These are phyloP conservation scores for Rhodotorula kratochvilovae DNA, from an alignment of 768 basidiomycete species.

Conservation along the genomic window DNA sequence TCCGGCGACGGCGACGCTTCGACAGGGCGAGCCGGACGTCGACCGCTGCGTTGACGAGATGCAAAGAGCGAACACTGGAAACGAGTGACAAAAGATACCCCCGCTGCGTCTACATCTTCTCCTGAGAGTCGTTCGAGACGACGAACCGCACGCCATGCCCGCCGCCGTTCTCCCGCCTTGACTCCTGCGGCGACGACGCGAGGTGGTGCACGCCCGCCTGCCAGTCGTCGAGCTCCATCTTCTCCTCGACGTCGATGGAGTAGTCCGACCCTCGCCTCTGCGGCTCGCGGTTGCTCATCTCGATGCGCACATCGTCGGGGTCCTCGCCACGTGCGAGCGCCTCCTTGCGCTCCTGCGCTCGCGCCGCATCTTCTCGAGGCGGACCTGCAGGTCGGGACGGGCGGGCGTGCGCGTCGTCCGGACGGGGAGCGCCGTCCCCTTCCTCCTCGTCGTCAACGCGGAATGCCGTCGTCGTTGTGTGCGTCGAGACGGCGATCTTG, in stretches of 20 bases:
- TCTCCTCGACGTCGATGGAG: neutral
- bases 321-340: neutral
- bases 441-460: conserved; percentile 4
- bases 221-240: neutral
- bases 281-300: conserved; percentile 3
- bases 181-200: too few species aligned
- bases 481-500: conserved; percentile 28
- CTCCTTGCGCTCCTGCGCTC: conserved; percentile 18
- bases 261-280: conserved; percentile 4
- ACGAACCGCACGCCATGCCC: neutral
- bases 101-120: neutral
- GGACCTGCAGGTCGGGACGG: conserved; percentile 7
- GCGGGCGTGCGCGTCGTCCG: conserved; percentile 28
- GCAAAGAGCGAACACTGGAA: too few species aligned
- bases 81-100: too few species aligned
- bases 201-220: neutral
- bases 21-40: too few species aligned
- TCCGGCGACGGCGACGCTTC: too few species aligned
- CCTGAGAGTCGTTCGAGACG: neutral
- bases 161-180: too few species aligned
- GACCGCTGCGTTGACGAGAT: too few species aligned
- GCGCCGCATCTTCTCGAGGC: conserved; percentile 16
- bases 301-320: conserved; percentile 16
- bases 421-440: neutral
- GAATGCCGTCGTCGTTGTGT: conserved; percentile 8